Evolutionary conservation across 768 basidiomycete species (phyloP).

Genomic region (Lactarius psammicola): DNA sequence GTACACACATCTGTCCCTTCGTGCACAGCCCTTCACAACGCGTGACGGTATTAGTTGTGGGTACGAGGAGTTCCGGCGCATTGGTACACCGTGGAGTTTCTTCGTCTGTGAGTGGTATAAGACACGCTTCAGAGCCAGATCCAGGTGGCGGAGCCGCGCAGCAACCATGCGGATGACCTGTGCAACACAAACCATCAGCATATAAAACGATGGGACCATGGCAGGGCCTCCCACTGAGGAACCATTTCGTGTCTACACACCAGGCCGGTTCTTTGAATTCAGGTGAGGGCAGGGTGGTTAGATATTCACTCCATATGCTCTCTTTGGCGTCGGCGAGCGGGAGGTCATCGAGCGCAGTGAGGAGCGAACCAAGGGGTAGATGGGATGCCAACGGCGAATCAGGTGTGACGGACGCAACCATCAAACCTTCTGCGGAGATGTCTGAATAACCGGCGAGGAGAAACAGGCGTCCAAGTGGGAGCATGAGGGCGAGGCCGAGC

Average conservation of each 20-base stretch:
- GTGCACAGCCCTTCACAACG: conserved; percentile 47
- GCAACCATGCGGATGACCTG: conserved; percentile 32
- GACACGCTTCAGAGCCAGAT: conserved; percentile 23
- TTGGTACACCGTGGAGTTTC: conserved; percentile 51
- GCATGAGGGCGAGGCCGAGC: conserved; percentile 50
- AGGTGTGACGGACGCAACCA: conserved; percentile 55
- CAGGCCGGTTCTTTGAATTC: conserved; percentile 22
- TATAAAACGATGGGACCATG: not conserved
- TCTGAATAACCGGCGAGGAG: conserved; percentile 51
- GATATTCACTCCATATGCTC: conserved; percentile 49
- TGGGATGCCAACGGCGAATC: conserved; percentile 59
- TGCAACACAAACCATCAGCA: conserved; percentile 30
- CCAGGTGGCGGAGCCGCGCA: conserved; percentile 27
- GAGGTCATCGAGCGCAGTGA: conserved; percentile 66
- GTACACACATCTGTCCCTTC: conserved; percentile 51
- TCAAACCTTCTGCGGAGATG: conserved; percentile 48
- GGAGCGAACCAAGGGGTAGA: conserved; percentile 54
- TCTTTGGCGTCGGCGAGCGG: conserved; percentile 38
- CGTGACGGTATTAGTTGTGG: conserved; percentile 19
- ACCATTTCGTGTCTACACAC: conserved; percentile 25
- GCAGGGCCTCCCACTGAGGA: conserved; percentile 34
- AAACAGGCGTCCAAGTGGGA: conserved; percentile 24
- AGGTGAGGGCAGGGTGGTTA: conserved; percentile 33
- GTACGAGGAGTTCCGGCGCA: conserved; percentile 49
- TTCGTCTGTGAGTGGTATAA: conserved; percentile 45